Conservation (phyloP, 73 alveolate genomes). For the Paramecium octaurelia region DNA sequence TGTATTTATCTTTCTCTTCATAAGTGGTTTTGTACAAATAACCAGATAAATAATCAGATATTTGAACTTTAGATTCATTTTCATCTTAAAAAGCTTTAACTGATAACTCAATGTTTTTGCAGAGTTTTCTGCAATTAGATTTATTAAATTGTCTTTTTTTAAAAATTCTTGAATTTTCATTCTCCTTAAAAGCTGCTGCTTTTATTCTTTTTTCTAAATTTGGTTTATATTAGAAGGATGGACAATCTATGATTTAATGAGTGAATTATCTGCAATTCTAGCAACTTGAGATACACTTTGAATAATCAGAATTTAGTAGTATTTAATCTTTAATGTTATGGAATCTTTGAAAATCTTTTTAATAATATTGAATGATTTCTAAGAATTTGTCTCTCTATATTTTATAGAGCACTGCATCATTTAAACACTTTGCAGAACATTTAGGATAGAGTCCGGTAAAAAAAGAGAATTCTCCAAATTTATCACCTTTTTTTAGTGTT, state of each 20-base stretch:
- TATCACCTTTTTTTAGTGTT: neutral
- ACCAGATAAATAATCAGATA: neutral
- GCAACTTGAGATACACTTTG: neutral
- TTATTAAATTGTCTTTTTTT: neutral
- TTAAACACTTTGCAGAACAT: neutral
- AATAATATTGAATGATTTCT: neutral
- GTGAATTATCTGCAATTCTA: neutral
- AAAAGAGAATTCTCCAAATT: neutral
- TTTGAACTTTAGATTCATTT: neutral
- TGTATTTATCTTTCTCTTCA: neutral
- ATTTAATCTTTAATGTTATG: slow-evolving; percentile 28
- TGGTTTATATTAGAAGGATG: neutral
- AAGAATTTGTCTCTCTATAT: neutral
- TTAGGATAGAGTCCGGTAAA: slow-evolving; percentile 19
- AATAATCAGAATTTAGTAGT: neutral
- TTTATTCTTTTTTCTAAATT: neutral
- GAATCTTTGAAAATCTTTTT: neutral
- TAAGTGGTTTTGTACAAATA: neutral
- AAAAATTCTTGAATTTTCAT: neutral
- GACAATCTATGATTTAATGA: slow-evolving; percentile 14
- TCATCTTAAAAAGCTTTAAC: neutral
- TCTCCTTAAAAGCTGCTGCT: neutral
- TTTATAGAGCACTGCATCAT: neutral
- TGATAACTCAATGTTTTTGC: neutral
- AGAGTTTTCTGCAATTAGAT: neutral